Evolutionary conservation across 345 rosid genomes (phyloP), one percentile per base, ranked within the genome.

Genomic region (Corymbia maculata): DNA sequence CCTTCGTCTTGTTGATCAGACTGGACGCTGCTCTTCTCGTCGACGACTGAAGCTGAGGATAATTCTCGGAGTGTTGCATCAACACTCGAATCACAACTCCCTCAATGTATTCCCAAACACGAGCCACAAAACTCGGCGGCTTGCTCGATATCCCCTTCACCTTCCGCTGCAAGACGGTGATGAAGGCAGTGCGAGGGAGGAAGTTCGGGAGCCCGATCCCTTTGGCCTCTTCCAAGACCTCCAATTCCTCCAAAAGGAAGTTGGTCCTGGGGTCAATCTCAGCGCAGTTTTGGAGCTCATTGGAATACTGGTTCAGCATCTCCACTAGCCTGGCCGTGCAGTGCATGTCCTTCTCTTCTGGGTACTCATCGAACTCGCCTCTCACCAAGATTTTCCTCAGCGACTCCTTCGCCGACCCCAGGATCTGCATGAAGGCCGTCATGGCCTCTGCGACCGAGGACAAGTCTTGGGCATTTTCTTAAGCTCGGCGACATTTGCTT

Each of bases 321-420:
- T 91, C 92, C 13, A 79, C 86, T 50, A 92, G 52, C 14, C 90
- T 89, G 32, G 92, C 90, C 19, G 91, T 47, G n/a, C 90, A 88
- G 28, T 91, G 91, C 92, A 92, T 91, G 10, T 86, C 21, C 7
- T 59, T 24, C 15, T 94, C 93, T 14, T 93, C 89, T 2, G 80
- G 91, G n/a, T 52, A 92, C 28, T 94, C 94, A 4, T 92, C 91
- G 64, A 89, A 92, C 12, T 95, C 95, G 14, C 94, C 92, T 86
- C 91, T 90, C 17, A 93, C 13, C 2, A 94, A 88, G 21, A 92
- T 85, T 42, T 91, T 93, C n/a, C 88, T 30, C 8, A 94, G 86
- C 6, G 92, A 92, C 5, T 94, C 95, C 14, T 91, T 95, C 2
- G 80, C 92, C 2, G 90, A 91, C 12, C 91, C 91, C 64, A 93